A percentile compares a stretch with the other conserved stretches of the same genome.
Conservation (phyloP, 2,329 filamentous ascomycete genomes). For the Plenodomus lindquistii region DNA sequence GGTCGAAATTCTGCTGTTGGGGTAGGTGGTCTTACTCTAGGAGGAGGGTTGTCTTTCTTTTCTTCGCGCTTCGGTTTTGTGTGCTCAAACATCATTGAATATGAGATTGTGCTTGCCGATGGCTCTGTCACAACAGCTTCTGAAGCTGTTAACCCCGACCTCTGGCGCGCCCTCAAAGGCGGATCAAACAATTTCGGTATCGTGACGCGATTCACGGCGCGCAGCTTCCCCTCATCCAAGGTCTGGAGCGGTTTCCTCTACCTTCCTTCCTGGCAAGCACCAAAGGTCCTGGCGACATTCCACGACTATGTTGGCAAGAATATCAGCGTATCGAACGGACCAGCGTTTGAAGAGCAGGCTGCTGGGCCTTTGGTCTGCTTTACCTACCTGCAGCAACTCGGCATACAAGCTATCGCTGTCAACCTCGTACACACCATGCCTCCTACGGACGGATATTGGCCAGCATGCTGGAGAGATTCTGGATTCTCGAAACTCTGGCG, state of each 20-base stretch:
- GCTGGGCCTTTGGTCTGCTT: constrained; percentile 59
- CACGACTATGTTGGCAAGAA: constrained; percentile 12
- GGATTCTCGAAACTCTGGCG: constrained; percentile 36
- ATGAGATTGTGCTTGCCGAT: constrained; percentile 44
- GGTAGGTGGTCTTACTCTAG: constrained; percentile 36
- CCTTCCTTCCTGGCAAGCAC: constrained; percentile 11
- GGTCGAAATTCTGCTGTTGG: constrained; percentile 32
- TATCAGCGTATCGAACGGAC: constrained; percentile 5
- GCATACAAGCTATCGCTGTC: constrained; percentile 51
- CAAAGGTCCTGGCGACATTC: constrained; percentile 10
- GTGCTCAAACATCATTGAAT: constrained; percentile 39
- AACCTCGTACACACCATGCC: constrained; percentile 49
- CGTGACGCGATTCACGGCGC: constrained; percentile 35
- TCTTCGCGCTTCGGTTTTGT: constrained; percentile 34
- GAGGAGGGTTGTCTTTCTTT: constrained; percentile 45
- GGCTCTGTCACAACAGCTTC: constrained; percentile 39
- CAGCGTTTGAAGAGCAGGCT: constrained; percentile 43
- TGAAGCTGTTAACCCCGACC: constrained; percentile 21
- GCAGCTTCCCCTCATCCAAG: constrained; percentile 13
- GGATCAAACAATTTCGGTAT: constrained; percentile 45
- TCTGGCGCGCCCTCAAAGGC: constrained; percentile 42
- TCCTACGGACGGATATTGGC: constrained; percentile 31
- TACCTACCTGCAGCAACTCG: constrained; percentile 63
- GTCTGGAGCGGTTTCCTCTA: constrained; percentile 44
- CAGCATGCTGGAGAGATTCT: constrained; percentile 37